phyloP scores from a whole-genome alignment of 2,329 filamentous ascomycete species.

The Aspergillus sergii region DNA sequence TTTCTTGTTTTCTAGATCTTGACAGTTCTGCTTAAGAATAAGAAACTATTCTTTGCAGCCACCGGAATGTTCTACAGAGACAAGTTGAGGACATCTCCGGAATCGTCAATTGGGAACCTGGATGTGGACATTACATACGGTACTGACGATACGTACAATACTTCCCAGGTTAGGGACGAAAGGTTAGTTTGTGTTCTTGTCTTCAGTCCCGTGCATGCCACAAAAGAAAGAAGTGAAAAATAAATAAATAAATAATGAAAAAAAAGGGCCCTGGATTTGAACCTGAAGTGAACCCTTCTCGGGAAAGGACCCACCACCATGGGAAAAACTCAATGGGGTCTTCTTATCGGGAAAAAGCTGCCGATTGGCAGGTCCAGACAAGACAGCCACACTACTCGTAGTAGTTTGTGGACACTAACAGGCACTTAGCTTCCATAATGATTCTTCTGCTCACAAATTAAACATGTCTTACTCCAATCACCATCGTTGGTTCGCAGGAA shows the following conservation, averaged over 20 bases:
- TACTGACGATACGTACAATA: neutral
- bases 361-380: neutral
- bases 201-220: neutral
- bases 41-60: neutral
- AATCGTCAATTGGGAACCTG: neutral
- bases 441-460: neutral
- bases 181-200: neutral
- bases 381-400: neutral
- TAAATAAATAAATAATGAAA: neutral
- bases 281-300: neutral
- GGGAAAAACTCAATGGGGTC: neutral
- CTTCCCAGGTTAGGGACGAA: neutral
- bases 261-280: neutral
- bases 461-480: constrained; percentile 12
- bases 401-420: neutral
- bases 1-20: neutral
- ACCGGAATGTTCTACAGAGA: neutral
- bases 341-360: constrained; percentile 1
- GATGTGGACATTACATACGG: neutral
- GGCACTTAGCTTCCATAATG: neutral
- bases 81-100: neutral
- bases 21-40: neutral
- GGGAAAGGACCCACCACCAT: neutral
- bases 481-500: constrained; percentile 2
- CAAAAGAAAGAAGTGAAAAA: neutral